Evolutionary conservation across 2,329 filamentous ascomycete genomes (phyloP), one percentile per base, ranked within the genome.

Genomic region (Chrysoporthe deuterocubensis): DNA sequence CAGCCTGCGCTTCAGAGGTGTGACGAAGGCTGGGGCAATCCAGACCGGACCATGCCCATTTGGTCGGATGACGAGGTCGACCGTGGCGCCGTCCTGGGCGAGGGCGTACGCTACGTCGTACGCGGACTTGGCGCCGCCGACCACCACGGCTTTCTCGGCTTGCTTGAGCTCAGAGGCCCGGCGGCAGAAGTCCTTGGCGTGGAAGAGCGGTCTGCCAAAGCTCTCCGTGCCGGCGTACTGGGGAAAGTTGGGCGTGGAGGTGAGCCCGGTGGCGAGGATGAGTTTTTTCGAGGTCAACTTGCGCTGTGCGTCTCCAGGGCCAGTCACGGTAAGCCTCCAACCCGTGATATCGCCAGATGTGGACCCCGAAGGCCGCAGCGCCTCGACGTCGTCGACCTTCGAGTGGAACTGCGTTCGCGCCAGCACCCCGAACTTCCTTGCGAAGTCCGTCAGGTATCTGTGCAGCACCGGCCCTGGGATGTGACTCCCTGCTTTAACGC

Each of bases 91-190:
- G 1, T 79, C 77, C 2, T 80, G 78, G 1, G 83, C 86, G 56
- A 85, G 84, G 0, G 84, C 81, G 67, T 88, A 88, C 0, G 84
- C 85, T 7, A 84, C 82, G 72, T 90, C 88, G 73, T 82, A 87
- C 0, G 86, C 86, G 2, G 84, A 87, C 74, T 90, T 90, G 0
- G 80, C 82, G 2, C 81, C 85, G 2, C 88, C 88, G 0, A 89
- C 76, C 1, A 90, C 81, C 0, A 84, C 81, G 8, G 78, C 75
- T 0, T 73, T 76, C 59, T 78, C 77, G 8, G 76, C 73, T 0
- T 74, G 71, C 14, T 74, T 71, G 13, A 83, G 71, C 2, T 74
- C 72, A 0, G 75, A 70, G 0, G 76, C 74, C 26, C 78, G 70
- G 34, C 76, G 72, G 16, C 76, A 75, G 14, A 84, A 76, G n/a